Conservation (phyloP, 1,139 yeast species). For the Yamadazyma sp. region DNA sequence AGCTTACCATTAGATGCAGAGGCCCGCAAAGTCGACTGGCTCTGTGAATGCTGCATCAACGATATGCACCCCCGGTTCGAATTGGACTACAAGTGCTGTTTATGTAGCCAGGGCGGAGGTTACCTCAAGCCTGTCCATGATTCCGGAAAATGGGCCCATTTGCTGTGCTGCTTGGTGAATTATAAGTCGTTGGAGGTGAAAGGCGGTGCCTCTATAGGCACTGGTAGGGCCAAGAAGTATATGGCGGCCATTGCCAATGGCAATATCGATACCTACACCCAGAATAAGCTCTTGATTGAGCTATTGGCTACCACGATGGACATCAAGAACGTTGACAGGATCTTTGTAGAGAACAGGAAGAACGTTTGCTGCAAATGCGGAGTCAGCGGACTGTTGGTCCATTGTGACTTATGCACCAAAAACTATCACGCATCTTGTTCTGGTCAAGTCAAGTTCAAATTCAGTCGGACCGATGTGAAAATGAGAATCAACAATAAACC, state of each 20-base stretch:
- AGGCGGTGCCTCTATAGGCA: neutral
- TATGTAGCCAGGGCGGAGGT: conserved; percentile 68
- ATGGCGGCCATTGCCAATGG: neutral
- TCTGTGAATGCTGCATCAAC: conserved; percentile 81
- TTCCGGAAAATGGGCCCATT: conserved; percentile 77
- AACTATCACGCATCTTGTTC: conserved; percentile 70
- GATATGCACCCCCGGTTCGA: conserved; percentile 61
- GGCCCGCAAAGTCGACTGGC: conserved; percentile 54
- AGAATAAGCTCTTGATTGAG: conserved; percentile 17
- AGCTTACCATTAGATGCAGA: conserved; percentile 25
- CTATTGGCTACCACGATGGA: conserved; percentile 20
- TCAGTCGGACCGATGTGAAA: conserved; percentile 27
- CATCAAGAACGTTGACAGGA: conserved; percentile 31
- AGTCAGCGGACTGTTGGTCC: conserved; percentile 8
- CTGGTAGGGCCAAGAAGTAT: conserved; percentile 3
- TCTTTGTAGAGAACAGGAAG: conserved; percentile 25
- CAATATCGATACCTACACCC: conserved; percentile 5
- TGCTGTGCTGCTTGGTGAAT: conserved; percentile 66
- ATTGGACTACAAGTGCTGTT: conserved; percentile 60
- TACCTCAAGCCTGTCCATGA: conserved; percentile 69
- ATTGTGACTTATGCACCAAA: conserved; percentile 10
- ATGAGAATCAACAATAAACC: conserved; percentile 24
- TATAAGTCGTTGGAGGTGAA: conserved; percentile 24
- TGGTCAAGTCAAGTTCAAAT: conserved; percentile 43
- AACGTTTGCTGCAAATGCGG: conserved; percentile 16